Percentiles rank a stretch among this genome's conserved stretches.
These are phyloP conservation scores for Thelephora ganbajun DNA, from an alignment of 768 basidiomycete species.

Conservation along the genomic window DNA sequence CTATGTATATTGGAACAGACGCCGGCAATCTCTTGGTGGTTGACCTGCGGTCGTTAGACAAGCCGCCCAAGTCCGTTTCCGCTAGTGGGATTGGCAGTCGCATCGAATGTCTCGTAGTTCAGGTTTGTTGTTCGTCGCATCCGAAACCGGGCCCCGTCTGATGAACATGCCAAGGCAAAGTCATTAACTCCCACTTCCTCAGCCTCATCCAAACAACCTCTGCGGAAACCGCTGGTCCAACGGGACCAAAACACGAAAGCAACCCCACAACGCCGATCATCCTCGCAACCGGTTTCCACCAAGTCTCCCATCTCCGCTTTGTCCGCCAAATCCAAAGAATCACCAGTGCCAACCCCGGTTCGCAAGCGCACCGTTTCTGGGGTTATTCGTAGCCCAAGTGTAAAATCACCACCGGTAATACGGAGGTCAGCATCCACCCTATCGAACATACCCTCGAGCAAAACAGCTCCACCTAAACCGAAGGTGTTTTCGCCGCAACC, in stretches of 20 bases:
- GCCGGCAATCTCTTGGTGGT: conserved; percentile 48
- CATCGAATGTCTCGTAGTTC: conserved; percentile 41
- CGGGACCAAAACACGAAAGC: conserved; percentile 11
- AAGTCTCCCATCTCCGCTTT: background rate
- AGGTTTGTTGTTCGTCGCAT: conserved; percentile 25
- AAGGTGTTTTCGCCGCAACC: too few species aligned
- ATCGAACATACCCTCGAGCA: background rate
- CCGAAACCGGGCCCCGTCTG: too few species aligned
- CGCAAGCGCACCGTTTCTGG: conserved; percentile 4
- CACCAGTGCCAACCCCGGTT: background rate
- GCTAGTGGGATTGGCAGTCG: conserved; percentile 33
- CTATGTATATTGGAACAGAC: conserved; percentile 51
- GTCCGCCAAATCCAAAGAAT: background rate
- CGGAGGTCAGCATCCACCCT: background rate
- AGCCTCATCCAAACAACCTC: conserved; percentile 5
- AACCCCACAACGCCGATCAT: background rate
- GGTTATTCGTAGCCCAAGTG: background rate
- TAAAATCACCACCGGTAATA: background rate
- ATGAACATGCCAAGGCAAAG: too few species aligned
- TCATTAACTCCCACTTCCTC: too few species aligned
- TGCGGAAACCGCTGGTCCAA: conserved; percentile 12
- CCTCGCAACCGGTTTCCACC: background rate
- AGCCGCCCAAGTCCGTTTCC: conserved; percentile 38
- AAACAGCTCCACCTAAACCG: too few species aligned
- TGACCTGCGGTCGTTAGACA: conserved; percentile 53